Evolutionary conservation across 2,329 filamentous ascomycete genomes (phyloP), one percentile per base, ranked within the genome.

Genomic region (Calonectria pseudoreteaudii): DNA sequence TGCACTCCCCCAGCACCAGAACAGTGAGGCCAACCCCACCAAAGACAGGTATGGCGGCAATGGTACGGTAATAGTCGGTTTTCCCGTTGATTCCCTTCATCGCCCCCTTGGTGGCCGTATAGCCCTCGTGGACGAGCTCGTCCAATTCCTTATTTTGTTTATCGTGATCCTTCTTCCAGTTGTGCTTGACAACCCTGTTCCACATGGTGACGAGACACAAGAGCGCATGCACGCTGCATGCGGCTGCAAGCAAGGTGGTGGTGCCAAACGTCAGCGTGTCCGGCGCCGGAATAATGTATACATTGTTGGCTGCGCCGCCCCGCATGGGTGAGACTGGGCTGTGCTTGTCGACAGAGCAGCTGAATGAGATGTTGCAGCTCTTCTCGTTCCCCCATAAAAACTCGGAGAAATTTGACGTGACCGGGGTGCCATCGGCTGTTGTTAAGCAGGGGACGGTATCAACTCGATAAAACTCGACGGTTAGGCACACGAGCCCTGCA

Each of bases 211-310:
- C 85, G 11, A 93, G 82, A 11, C 90, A 91, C 0, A 94, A 82
- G 13, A 93, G 88, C 1, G 91, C 90, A 0, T 92, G 91, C 3
- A 94, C 89, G 72, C 91, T 93, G 73, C 91, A 93, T 2, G 90
- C 92, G 2, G 91, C 91, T 0, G 91, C 88, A 1, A 94, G 84
- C 2, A 94, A 86, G 11, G 90, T 93, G 0, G 86, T 90, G 0
- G 91, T 87, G 60, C 89, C 88, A 78, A 93, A 93, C 0, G 88
- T 89, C 30, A 94, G 83, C 14, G 81, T 85, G 4, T 84, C 76
- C 0, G 92, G 92, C 1, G 86, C 87, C 0, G 91, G 91, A 30
- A 94, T 89, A 4, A 93, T 88, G 65, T 91, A 92, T 23, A 93
- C 91, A 62, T 93, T 89, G 76, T 90, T 89, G 0, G 90, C 88